Base-by-base conservation (phyloP, 768 basidiomycete genomes). In the Galerina sulciceps region DNA sequence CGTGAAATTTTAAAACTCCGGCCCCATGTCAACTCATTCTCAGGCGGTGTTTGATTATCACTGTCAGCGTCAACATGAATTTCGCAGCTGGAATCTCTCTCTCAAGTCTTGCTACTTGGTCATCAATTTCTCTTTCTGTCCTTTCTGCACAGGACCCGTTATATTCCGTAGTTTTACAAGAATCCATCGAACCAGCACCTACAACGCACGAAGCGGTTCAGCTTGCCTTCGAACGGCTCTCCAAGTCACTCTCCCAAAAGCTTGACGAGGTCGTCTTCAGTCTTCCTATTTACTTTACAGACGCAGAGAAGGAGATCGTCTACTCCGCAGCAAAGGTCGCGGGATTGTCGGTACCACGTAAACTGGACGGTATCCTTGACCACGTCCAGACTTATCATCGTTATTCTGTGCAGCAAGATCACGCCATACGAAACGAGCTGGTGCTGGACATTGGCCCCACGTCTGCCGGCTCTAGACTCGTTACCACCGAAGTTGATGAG, bases 51-150 rank as follows among this genome's bases (percentile, higher is more conserved):
- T n/a, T n/a, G n/a, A n/a, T 3, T 23, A 53, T 17, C 42, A 53
- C 31, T 53, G 49, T 50, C n/a, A 50, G 18, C 49, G n/a, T 50
- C 49, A 59, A 31, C n/a, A 62, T 62, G 57, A 51, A 46, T 23
- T 58, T 54, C 37, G 61, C 55, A 23, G 61, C 57, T 20, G 61
- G 61, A 41, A 50, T 62, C 11, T 62, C 57, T 34, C 36, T 62
- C 11, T 26, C 36, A 8, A 51, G 48, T 26, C 53, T 58, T 36
- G 20, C 34, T 26, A 22, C 47, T n/a, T 47, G 44, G 18, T 48
- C 52, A 37, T 48, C 17, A 9, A 42, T 58, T 15, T 51, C 44
- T 17, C 18, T 45, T 23, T 40, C 35, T 31, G 42, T 49, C 34
- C 51, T 44, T 37, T 53, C 57, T 6, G 38, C 38, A 23, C 53